These are phyloP conservation scores for Kwoniella europaea DNA, from an alignment of 768 basidiomycete species.

Conservation along the genomic window DNA sequence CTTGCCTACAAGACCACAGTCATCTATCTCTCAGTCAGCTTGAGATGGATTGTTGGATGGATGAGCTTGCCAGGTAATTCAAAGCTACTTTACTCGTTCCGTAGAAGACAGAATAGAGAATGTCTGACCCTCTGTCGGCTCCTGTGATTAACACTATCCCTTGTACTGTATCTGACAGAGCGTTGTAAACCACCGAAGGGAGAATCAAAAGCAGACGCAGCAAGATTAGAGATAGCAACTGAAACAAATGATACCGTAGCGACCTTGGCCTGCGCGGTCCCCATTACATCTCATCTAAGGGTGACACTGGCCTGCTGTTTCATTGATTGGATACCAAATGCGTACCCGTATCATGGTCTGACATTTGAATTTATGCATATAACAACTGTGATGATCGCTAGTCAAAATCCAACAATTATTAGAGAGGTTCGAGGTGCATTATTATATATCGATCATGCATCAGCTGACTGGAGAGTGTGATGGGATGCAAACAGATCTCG, in stretches of 20 bases:
- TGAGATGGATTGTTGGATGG: not conserved
- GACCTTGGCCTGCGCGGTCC: too few species aligned
- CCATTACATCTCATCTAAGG: too few species aligned
- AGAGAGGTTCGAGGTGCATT: too few species aligned
- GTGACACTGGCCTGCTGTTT: too few species aligned
- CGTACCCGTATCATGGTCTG: too few species aligned
- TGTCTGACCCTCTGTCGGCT: conserved; percentile 24
- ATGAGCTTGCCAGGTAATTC: conserved; percentile 2
- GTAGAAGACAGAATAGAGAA: not conserved
- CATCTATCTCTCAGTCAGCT: not conserved
- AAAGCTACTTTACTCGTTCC: conserved; percentile 10
- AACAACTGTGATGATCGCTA: too few species aligned
- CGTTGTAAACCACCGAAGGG: not conserved
- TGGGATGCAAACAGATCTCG: not conserved
- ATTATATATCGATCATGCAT: too few species aligned
- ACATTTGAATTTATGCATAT: too few species aligned
- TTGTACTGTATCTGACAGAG: not conserved
- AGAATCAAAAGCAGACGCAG: not conserved
- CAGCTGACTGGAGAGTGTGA: not conserved
- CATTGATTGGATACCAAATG: too few species aligned
- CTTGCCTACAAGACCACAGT: conserved; percentile 1
- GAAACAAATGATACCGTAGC: too few species aligned
- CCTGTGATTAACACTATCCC: conserved; percentile 22
- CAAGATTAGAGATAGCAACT: too few species aligned
- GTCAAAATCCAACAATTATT: too few species aligned